Evolutionary conservation across 768 basidiomycete genomes (phyloP).

Genomic region (Steccherinum ochraceum): DNA sequence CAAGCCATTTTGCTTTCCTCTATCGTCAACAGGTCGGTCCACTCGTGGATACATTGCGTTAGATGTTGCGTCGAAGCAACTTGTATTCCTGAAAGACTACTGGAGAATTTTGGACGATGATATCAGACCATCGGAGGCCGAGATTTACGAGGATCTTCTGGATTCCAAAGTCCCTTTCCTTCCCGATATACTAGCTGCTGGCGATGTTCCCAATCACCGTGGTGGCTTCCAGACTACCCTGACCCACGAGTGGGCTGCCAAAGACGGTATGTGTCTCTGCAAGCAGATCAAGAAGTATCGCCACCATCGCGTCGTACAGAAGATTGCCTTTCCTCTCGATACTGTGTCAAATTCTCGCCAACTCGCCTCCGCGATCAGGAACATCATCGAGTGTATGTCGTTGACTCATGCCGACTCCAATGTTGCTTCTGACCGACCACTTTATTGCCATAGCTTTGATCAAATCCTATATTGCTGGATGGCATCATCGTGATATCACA

Average conservation of each 20-base stretch:
- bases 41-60: conserved; percentile 6
- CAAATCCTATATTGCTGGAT: too few relatives aligned
- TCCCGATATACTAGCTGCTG: background rate
- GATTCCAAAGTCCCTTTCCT: background rate
- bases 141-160: conserved; percentile 1
- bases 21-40: background rate
- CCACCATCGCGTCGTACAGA: too few relatives aligned
- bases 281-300: too few relatives aligned
- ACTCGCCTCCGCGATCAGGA: conserved; percentile 1
- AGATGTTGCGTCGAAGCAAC: background rate
- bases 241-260: background rate
- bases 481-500: conserved; percentile 9
- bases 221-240: background rate
- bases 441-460: too few relatives aligned
- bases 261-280: too few relatives aligned
- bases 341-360: background rate
- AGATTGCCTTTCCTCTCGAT: too few relatives aligned
- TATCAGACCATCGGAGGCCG: background rate
- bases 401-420: too few relatives aligned
- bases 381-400: conserved; percentile 3
- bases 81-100: conserved; percentile 7
- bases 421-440: too few relatives aligned
- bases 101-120: background rate
- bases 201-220: too few relatives aligned
- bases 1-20: too few relatives aligned